Base-by-base conservation (phyloP, 768 basidiomycete genomes). In the Amanita subjunquillea region DNA sequence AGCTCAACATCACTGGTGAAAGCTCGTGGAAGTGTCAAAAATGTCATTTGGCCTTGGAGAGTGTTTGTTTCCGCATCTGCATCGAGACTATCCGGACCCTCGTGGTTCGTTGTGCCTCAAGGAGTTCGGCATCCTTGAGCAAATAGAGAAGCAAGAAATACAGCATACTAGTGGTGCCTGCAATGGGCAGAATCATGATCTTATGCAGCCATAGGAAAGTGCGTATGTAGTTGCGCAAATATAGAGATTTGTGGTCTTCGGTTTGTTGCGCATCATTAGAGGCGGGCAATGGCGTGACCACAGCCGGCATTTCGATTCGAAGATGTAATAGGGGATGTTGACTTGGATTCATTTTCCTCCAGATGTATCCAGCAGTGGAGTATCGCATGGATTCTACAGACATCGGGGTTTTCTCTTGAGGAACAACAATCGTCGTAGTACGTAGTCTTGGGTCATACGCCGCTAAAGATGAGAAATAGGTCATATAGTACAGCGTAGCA, bases 61-160 rank as follows among this genome's bases (percentile, higher is more conserved):
- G 69, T 51, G 48, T 62, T 66, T 17, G 48, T 57, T 41, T 64
- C 63, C 49, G 69, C 64, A 15, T 59, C 46, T 5, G 56, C 41
- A 3, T 69, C 64, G 7, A 65, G 58, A 6, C 64, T 57, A 54
- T 75, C 74, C 0, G 70, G 61, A 34, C 78, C 79, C 1, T 70
- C 70, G 30, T 79, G 75, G 61, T 85, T 76, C 85, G 75, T 60
- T 93, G 91, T 2, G 89, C 87, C 60, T 93, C 93, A 34, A 96
- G 75, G 0, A 93, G 78, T 54, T 99, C 93, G 0, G 91, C 82
- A 57, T 95, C 85, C 69, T 94, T 95, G 55, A 97, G 71, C 2
- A 99, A 74, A 63, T 93, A 93, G 8, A 91, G 72, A 6, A 95
- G 72, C 9, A 98, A 67, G 6, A 78, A 74, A 64, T 87, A 97